Base-by-base conservation (phyloP, 108 stramenopile genomes). In the Cylindrotheca closterium region DNA sequence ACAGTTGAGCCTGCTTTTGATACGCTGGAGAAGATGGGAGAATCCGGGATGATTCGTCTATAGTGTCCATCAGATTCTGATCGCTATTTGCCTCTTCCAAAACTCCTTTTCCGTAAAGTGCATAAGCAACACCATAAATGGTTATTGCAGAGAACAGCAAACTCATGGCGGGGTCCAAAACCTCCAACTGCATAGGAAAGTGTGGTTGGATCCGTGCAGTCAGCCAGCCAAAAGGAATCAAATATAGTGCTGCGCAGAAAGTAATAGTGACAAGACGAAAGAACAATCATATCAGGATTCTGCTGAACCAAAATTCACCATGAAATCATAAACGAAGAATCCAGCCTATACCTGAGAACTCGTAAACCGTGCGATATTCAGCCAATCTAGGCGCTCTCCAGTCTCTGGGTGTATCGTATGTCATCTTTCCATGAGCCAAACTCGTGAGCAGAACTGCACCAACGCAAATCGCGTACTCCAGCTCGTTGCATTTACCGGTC, bases 1-100 rank as follows among this genome's bases (percentile, higher is more conserved):
- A 56, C 3, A 56, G 55, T 30, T 56, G 25, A 23, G 55, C 55
- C 29, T 56, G 25, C 4, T 4, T n/a, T 56, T 56, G 55, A 56
- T 56, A 56, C 25, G 5, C 28, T 27, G 29, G 55, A 17, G 55
- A 30, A 8, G 55, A 56, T 7, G 55, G 55, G n/a, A n/a, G n/a
- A n/a, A n/a, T n/a, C 17, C 17, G 42, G 42, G 17, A 17, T 45
- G 42, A 17, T 45, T 17, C 42, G 12, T 45, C 42, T 45, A n/a
- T n/a, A n/a, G n/a, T n/a, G n/a, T n/a, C n/a, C 29, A 8, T 18
- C 28, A 30, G 29, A 7, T 17, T 17, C 4, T 8, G 25, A 56
- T 56, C 28, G 7, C 10, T 15, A 15, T 42, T 42, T 17, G 23
- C 29, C 10, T 56, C 17, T 7, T 26, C 55, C 15, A 56, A 30